Evolutionary conservation across 225 moss, liverwort and hornwort species (phyloP).

Genomic region (Polytrichum commune): DNA sequence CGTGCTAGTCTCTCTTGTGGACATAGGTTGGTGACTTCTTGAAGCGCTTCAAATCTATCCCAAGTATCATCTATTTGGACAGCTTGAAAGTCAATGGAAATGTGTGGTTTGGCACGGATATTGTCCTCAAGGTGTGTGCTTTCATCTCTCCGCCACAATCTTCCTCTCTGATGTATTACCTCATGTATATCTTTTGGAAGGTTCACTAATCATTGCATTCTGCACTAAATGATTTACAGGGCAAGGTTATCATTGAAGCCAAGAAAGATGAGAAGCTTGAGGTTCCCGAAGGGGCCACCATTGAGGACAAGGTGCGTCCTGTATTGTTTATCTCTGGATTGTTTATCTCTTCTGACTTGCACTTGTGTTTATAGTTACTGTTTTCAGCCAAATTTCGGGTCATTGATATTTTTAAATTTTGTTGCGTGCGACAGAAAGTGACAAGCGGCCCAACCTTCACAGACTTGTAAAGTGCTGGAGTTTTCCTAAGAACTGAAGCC

Average conservation of each 20-base stretch:
- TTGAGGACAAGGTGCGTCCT: constrained; percentile 55
- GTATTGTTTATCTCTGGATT: background rate
- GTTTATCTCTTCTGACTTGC: background rate
- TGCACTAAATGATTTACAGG: constrained; percentile 31
- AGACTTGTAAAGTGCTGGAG: constrained; percentile 21
- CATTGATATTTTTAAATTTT: background rate
- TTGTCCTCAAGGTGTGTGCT: constrained; percentile 62
- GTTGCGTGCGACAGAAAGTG: constrained; percentile 29
- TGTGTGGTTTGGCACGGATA: constrained; percentile 76
- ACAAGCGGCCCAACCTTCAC: constrained; percentile 50
- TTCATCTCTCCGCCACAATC: background rate
- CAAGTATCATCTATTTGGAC: constrained; percentile 68
- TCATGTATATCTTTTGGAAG: background rate
- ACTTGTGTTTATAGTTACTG: background rate
- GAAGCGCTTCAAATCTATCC: constrained; percentile 92
- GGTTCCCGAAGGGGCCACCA: constrained; percentile 52
- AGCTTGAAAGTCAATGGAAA: constrained; percentile 77
- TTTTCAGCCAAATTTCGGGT: too few species aligned
- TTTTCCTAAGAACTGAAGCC: background rate
- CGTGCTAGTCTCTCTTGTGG: background rate
- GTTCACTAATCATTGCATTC: background rate
- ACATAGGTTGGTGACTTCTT: constrained; percentile 82
- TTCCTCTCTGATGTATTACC: background rate
- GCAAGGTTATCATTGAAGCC: constrained; percentile 65
- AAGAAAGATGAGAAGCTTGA: constrained; percentile 70